These are phyloP conservation scores for Candida sithepensis DNA, from an alignment of 805 yeast species.

Conservation along the genomic window DNA sequence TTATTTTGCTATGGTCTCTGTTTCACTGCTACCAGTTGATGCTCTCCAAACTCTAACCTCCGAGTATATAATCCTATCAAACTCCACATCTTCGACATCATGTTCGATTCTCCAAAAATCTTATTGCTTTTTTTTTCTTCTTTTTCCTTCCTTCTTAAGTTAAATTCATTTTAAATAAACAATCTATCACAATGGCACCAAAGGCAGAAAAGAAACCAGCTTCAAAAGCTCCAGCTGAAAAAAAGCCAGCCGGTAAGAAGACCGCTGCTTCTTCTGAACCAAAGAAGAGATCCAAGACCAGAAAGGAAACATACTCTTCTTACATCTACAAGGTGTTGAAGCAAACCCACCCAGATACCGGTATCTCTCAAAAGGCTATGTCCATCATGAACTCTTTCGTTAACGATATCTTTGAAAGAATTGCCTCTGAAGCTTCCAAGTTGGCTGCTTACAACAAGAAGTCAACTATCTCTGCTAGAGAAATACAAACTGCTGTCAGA, in stretches of 20 bases:
- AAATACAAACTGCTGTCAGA: constrained; percentile 98
- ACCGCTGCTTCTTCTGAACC: constrained; percentile 76
- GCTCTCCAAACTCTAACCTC: background rate
- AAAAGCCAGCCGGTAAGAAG: constrained; percentile 90
- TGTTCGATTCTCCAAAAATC: background rate
- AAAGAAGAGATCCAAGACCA: constrained; percentile 91
- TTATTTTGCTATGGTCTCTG: background rate
- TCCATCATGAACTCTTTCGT: constrained; percentile 98
- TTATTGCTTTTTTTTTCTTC: background rate
- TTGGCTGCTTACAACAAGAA: constrained; percentile 98
- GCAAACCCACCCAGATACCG: constrained; percentile 99
- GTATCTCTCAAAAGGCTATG: constrained; percentile 98
- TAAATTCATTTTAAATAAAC: background rate
- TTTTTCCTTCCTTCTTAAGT: background rate
- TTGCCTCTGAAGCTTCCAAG: constrained; percentile 96
- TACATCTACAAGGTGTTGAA: constrained; percentile 97
- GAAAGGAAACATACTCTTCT: constrained; percentile 98
- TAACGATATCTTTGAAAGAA: constrained; percentile 96
- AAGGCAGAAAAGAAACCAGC: constrained; percentile 66
- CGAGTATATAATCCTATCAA: constrained; percentile 1
- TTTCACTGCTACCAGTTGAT: background rate
- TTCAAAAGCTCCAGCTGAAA: constrained; percentile 96
- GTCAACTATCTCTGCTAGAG: constrained; percentile 97
- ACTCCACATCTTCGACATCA: background rate
- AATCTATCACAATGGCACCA: constrained; percentile 54